Conservation (phyloP, 257 asterid genomes). For the Pogostemon cablin region DNA sequence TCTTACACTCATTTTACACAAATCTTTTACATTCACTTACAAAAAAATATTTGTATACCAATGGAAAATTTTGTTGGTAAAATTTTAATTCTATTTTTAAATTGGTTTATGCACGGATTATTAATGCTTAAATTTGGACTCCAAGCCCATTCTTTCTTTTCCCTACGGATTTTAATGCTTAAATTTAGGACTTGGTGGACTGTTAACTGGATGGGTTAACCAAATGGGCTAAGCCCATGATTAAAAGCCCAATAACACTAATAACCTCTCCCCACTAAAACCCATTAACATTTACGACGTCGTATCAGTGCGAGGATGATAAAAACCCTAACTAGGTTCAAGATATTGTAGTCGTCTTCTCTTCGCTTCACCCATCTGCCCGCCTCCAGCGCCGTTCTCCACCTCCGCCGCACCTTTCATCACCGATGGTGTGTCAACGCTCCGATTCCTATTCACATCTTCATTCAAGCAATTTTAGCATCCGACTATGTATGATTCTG, state of each 20-base stretch:
- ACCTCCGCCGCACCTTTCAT: constrained; percentile 6
- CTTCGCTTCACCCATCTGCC: not conserved
- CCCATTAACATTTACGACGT: constrained; percentile 24
- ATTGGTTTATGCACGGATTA: no score
- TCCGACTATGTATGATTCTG: not conserved
- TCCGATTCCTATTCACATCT: not conserved
- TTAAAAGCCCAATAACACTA: not conserved
- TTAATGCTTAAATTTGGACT: no score
- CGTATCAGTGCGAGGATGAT: not conserved
- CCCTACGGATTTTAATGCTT: no score
- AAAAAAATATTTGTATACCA: no score
- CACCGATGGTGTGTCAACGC: constrained; percentile 39
- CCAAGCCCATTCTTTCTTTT: no score
- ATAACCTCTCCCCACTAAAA: constrained; percentile 7
- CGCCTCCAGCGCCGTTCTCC: constrained; percentile 18
- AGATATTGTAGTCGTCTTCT: not conserved
- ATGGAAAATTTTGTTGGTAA: no score
- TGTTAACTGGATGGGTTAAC: not conserved
- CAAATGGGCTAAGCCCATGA: not conserved
- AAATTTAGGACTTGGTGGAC: no score
- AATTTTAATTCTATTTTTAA: no score
- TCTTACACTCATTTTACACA: no score
- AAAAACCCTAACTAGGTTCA: constrained; percentile 38
- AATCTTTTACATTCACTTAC: no score
- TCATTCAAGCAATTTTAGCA: not conserved